phyloP scores from a whole-genome alignment of 2,329 filamentous ascomycete species.

The Calonectria pseudoreteaudii region DNA sequence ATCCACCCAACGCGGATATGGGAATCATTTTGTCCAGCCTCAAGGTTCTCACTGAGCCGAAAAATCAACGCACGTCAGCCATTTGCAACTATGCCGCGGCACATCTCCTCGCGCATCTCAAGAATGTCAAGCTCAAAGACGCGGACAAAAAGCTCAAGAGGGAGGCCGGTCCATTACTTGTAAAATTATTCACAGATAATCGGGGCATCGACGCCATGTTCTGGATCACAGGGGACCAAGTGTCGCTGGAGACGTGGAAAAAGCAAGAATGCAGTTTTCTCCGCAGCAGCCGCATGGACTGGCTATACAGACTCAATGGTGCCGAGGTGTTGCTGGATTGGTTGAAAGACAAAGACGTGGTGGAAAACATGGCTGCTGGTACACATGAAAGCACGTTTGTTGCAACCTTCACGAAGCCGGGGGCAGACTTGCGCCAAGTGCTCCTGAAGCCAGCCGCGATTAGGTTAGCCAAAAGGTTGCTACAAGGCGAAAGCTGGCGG shows the following conservation, averaged over 20 bases:
- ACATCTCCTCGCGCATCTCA: neutral
- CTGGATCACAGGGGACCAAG: neutral
- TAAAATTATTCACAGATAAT: neutral
- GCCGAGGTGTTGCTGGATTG: neutral
- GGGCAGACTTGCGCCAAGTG: neutral
- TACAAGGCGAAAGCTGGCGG: neutral
- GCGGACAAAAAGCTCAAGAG: neutral
- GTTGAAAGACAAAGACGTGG: neutral
- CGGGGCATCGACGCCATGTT: neutral
- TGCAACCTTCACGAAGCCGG: neutral
- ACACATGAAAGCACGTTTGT: neutral
- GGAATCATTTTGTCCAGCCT: neutral
- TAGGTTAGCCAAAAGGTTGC: neutral
- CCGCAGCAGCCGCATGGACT: neutral
- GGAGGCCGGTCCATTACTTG: neutral
- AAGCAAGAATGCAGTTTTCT: neutral
- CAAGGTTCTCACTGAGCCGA: neutral
- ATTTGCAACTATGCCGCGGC: neutral
- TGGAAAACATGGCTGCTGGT: neutral
- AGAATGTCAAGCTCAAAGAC: neutral
- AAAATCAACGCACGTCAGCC: neutral
- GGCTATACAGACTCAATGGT: neutral
- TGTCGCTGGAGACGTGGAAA: neutral
- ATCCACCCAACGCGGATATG: neutral
- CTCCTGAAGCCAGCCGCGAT: neutral